Base-by-base conservation (phyloP, 768 basidiomycete species). In the Ephemerocybe angulata region DNA sequence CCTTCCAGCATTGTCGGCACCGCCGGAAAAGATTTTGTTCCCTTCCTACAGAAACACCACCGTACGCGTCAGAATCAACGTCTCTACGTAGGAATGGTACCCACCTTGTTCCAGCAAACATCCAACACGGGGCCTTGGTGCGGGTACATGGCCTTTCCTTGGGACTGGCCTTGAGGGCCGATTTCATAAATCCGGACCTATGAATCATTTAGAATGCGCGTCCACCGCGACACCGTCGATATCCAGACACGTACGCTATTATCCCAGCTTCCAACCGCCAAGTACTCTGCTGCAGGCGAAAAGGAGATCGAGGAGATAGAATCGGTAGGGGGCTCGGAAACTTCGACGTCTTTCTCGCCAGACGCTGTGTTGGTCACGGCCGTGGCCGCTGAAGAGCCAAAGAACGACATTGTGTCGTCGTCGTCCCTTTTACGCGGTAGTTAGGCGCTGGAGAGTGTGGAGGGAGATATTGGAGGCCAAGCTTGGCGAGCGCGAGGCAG, bases 121-220 rank as follows among this genome's bases (percentile, higher is more conserved):
- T 85, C 82, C 59, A 98, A 70, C 0, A 93, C 93, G 2, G 96
- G 96, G 0, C 85, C 94, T 66, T 94, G 90, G 64, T 98, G 96
- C 30, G 73, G 73, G 67, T 93, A 96, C 83, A 90, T 87, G 0
- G 93, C 93, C 71, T 93, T 93, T 17, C 90, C 90, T 67, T 90
- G 85, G 1, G 88, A 86, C 63, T 90, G 87, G 21, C 91, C 90
- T 12, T 78, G 80, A 25, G 83, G 76, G 28, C 86, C 85, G 52
- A 98, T 87, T 74, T 96, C 92, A 70, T 98, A 98, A 42, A 98
- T 79, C 44, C 94, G 84, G 27, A 97, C 93, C 91, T 95, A 57
- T n/a, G 37, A 55, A 56, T 31, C 6, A 22, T n/a, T 4, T 28
- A 53, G 51, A 52, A 44, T 55, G 56, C 40, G 21, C 24, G 43